Conservation (phyloP, 1,139 yeast species). For the Diutina sp. region DNA sequence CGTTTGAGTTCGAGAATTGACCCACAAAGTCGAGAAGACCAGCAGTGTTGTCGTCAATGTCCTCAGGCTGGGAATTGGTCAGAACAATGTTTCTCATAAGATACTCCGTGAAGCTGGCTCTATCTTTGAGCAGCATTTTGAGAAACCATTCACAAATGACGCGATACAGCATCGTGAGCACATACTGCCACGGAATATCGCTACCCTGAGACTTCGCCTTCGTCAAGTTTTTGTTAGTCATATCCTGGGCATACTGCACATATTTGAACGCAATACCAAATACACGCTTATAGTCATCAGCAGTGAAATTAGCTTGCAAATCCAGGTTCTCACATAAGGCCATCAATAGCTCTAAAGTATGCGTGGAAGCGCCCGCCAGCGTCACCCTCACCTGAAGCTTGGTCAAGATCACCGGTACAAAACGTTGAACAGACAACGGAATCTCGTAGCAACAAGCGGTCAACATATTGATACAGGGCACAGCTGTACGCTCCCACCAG, state of each 20-base stretch:
- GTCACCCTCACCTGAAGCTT: constrained; percentile 67
- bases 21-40: constrained; percentile 59
- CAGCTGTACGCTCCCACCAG: constrained; percentile 70
- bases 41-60: constrained; percentile 36
- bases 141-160: constrained; percentile 68
- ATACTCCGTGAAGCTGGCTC: constrained; percentile 49
- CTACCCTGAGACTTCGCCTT: neutral
- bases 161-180: constrained; percentile 50
- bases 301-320: constrained; percentile 58
- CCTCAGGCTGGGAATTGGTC: constrained; percentile 18
- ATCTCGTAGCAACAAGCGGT: constrained; percentile 73
- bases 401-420: constrained; percentile 49
- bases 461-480: constrained; percentile 66
- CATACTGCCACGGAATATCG: constrained; percentile 32
- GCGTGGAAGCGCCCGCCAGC: constrained; percentile 55
- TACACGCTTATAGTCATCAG: constrained; percentile 67
- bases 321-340: constrained; percentile 56
- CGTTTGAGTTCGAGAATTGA: constrained; percentile 55
- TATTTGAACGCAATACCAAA: constrained; percentile 77
- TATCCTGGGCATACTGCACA: constrained; percentile 58
- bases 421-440: constrained; percentile 62
- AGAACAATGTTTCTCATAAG: constrained; percentile 45
- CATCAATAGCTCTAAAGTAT: constrained; percentile 62
- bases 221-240: constrained; percentile 12
- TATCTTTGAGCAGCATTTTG: constrained; percentile 44